Evolutionary conservation across 345 rosid genomes (phyloP).

Genomic region (Arabidopsis suecica): DNA sequence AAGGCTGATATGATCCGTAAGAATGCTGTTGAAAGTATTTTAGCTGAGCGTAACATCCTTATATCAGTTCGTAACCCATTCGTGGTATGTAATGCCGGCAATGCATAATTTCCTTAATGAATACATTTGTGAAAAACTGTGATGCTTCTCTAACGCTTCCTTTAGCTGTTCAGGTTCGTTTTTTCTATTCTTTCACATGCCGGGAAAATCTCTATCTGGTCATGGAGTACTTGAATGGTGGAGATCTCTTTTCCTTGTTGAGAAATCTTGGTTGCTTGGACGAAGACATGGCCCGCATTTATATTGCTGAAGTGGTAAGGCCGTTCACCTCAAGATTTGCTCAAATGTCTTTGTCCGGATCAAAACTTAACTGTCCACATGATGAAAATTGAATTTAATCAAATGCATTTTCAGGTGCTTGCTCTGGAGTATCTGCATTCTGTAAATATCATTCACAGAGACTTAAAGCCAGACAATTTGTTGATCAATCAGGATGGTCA

Average conservation of each 20-base stretch:
- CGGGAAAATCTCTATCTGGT: conserved; percentile 96
- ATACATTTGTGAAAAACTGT: conserved; percentile 33
- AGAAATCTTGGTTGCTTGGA: conserved; percentile 93
- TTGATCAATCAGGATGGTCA: conserved; percentile 99
- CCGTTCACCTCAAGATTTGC: conserved; percentile 30
- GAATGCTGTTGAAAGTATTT: conserved; percentile 96
- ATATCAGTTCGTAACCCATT: conserved; percentile 95
- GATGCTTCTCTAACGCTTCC: conserved; percentile 42
- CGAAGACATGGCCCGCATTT: conserved; percentile 89
- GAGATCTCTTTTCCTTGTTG: conserved; percentile 92
- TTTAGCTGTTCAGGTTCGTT: conserved; percentile 74
- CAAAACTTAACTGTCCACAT: conserved; percentile 6
- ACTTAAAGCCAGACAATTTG: conserved; percentile 96
- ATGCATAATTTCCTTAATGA: conserved; percentile 30
- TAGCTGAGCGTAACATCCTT: conserved; percentile 93
- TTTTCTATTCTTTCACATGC: conserved; percentile 98
- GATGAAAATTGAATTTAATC: conserved; percentile 9
- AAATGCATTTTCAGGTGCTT: conserved; percentile 75
- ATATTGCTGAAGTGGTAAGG: conserved; percentile 96
- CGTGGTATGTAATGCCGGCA: conserved; percentile 67
- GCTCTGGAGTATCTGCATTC: conserved; percentile 98
- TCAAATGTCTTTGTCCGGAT: not conserved
- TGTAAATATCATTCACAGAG: conserved; percentile 89
- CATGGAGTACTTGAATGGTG: conserved; percentile 98
- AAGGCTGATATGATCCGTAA: conserved; percentile 97